Evolutionary conservation across 78 protist genomes (phyloP).

Genomic region (Dictyostelium purpureum): DNA sequence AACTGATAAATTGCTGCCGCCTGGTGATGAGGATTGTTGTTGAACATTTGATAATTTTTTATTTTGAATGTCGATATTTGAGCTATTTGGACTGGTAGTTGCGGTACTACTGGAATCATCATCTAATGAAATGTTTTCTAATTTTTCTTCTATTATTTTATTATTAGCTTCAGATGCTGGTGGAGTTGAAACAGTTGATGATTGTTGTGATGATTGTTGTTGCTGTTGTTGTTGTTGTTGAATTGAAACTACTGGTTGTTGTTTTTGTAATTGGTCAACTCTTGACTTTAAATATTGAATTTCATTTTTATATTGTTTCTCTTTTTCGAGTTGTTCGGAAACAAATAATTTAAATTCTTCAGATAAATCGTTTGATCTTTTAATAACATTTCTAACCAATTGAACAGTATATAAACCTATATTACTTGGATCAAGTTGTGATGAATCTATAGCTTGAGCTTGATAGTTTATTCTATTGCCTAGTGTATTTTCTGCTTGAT

Average conservation of each 20-base stretch:
- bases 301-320: slow-evolving; percentile 10
- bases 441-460: background rate
- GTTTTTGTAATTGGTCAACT: background rate
- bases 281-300: slow-evolving; percentile 12
- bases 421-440: slow-evolving; percentile 19
- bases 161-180: background rate
- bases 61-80: background rate
- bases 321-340: background rate
- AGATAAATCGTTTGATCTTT: slow-evolving; percentile 38
- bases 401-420: slow-evolving; percentile 48
- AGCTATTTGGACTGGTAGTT: background rate
- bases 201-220: background rate
- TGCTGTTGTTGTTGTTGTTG: background rate
- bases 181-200: background rate
- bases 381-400: slow-evolving; percentile 48
- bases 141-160: background rate
- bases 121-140: background rate
- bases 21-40: slow-evolving; percentile 16
- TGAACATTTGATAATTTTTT: background rate
- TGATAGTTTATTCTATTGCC: background rate
- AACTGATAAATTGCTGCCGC: slow-evolving; percentile 14
- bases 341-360: background rate
- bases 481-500: background rate
- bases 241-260: background rate
- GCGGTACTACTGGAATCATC: background rate